Evolutionary conservation across 345 rosid species (phyloP), one percentile per base, ranked within the genome.

Genomic region (Ceriops decandra): DNA sequence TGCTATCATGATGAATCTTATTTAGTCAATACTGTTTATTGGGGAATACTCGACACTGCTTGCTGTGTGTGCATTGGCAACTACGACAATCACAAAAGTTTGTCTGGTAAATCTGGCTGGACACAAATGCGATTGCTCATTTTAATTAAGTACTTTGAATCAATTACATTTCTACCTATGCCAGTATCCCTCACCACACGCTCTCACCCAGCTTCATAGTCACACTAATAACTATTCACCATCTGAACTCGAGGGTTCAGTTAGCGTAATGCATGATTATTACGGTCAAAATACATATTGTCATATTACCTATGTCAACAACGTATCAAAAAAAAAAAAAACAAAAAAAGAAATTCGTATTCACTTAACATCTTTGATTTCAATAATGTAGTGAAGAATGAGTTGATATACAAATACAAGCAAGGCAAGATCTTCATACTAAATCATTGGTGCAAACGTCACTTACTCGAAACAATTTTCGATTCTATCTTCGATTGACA

Each of bases 361-460:
- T 7, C 38, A 35, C 38, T 35, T 8, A n/a, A 21, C 20, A 22
- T 54, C 5, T 54, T 54, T 7, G 28, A 6, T 21, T 53, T 10
- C 46, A 26, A 54, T 60, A 60, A 16, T 52, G 6, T 16, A 52
- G 56, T 36, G 54, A 70, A 72, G 10, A 49, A 2, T 15, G 24
- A 24, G 58, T 64, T 64, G 64, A 72, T 20, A 10, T 30, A 49
- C 72, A 47, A 42, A 46, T 20, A 52, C 20, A 46, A 68, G 66
- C 17, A 6, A 54, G 68, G 62, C 61, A 60, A 51, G 38, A 38
- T 5, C 63, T n/a, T 38, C 5, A 17, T 15, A 16, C 33, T 54
- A 6, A 60, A 79, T 68, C 60, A 64, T 68, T 62, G 62, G 69
- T 49, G 71, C 54, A 68, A 52, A 77, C 28, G 61, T 57, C 66